Conservation (phyloP, 148 eudicot genomes). For the Fagopyrum homotropicum region DNA sequence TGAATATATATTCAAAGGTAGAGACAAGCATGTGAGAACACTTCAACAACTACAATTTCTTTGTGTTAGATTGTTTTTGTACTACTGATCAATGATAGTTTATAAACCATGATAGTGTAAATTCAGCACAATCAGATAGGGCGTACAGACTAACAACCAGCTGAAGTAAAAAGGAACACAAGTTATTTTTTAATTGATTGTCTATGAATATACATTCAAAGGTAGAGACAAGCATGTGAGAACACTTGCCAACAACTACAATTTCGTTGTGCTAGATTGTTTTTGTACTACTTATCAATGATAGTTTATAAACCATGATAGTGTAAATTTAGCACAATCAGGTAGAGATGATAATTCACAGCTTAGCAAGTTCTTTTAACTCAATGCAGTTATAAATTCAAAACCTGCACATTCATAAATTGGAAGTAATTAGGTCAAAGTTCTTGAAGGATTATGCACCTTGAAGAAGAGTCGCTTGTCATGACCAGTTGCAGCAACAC, state of each 20-base stretch:
- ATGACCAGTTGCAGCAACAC: slow-evolving; percentile 95
- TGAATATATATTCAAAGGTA: neutral
- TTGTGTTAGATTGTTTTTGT: too few relatives aligned
- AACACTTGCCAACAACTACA: too few relatives aligned
- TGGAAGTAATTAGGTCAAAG: neutral
- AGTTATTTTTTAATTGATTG: neutral
- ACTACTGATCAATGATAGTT: too few relatives aligned
- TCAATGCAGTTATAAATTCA: neutral
- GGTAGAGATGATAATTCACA: slow-evolving; percentile 33
- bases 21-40: neutral
- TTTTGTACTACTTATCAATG: too few relatives aligned
- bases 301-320: too few relatives aligned
- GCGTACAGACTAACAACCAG: slow-evolving; percentile 62
- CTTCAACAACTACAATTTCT: too few relatives aligned
- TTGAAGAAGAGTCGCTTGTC: slow-evolving; percentile 82
- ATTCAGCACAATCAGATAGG: slow-evolving; percentile 38
- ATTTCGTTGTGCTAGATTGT: too few relatives aligned
- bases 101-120: too few relatives aligned
- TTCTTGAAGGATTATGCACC: slow-evolving; percentile 29
- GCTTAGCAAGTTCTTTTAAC: too few relatives aligned
- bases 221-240: neutral
- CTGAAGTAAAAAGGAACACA: slow-evolving; percentile 27
- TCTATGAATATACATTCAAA: too few relatives aligned
- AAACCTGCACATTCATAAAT: neutral
- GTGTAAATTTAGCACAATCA: slow-evolving; percentile 9